Percentiles rank a stretch among this genome's conserved stretches.
These are phyloP conservation scores for Tripterygium wilfordii DNA, from an alignment of 177 flowering plant species.

Conservation along the genomic window DNA sequence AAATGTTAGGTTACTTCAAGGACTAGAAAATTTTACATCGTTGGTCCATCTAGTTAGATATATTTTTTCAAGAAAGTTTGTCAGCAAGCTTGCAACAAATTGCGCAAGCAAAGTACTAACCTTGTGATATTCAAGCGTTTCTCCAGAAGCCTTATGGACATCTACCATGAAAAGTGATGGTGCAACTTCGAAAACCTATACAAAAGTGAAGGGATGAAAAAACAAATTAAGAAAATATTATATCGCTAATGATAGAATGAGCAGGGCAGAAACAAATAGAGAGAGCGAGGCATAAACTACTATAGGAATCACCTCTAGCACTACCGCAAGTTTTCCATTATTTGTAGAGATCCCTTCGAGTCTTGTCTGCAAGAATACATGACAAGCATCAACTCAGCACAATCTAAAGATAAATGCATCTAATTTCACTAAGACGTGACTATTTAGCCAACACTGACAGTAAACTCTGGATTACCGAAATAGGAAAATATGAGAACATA, in stretches of 20 bases:
- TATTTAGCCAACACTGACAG: too few species aligned
- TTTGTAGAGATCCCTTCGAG: slow-evolving; percentile 76
- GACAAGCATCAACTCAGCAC: too few species aligned
- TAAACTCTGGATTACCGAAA: too few species aligned
- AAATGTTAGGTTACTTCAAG: too few species aligned
- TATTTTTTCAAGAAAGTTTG: too few species aligned
- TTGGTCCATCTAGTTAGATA: too few species aligned
- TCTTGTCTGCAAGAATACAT: slow-evolving; percentile 52
- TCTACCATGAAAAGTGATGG: slow-evolving; percentile 97
- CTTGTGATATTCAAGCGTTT: slow-evolving; percentile 96
- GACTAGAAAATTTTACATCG: too few species aligned
- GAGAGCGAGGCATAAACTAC: background rate
- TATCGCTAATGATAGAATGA: background rate
- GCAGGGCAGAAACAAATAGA: background rate
- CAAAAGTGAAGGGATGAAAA: background rate
- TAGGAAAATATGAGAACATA: too few species aligned
- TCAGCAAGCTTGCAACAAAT: too few species aligned
- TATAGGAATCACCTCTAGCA: slow-evolving; percentile 73
- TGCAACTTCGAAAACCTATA: slow-evolving; percentile 90
- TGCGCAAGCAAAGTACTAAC: too few species aligned
- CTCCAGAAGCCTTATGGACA: slow-evolving; percentile 94
- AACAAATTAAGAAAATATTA: background rate
- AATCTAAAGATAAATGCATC: too few species aligned
- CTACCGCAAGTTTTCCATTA: slow-evolving; percentile 78
- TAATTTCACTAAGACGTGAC: too few species aligned